Evolutionary conservation across 352 stramenopile species (phyloP).

Genomic region (Globisporangium parvum): DNA sequence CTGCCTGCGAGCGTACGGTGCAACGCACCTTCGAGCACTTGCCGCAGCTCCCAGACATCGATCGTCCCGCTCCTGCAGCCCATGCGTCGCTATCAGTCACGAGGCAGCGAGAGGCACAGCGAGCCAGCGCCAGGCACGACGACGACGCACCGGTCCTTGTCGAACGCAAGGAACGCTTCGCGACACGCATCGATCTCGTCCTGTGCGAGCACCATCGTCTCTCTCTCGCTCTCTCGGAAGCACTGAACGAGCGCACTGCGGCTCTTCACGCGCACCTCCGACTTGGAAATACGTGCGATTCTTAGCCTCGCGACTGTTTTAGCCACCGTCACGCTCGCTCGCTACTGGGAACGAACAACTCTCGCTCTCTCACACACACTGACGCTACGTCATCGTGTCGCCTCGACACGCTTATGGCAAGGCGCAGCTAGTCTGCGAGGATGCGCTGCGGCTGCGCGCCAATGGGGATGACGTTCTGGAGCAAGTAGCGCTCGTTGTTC

Average conservation of each 20-base stretch:
- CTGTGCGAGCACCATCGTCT: slow-evolving; percentile 84
- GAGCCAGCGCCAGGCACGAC: no score
- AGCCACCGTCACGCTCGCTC: no score
- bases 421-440: slow-evolving; percentile 14
- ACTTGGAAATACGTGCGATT: neutral
- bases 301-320: no score
- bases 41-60: slow-evolving; percentile 91
- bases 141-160: slow-evolving; percentile 86
- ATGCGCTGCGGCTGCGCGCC: slow-evolving; percentile 58
- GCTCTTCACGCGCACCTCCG: neutral
- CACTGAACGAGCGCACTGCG: neutral
- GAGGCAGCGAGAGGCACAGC: no score
- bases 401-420: no score
- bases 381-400: neutral
- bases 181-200: slow-evolving; percentile 96
- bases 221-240: neutral
- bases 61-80: slow-evolving; percentile 87
- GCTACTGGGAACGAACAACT: neutral
- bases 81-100: neutral
- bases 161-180: slow-evolving; percentile 96
- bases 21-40: slow-evolving; percentile 88
- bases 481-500: slow-evolving; percentile 82
- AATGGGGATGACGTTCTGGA: slow-evolving; percentile 73
- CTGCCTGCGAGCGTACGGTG: no score
- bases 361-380: neutral